These are phyloP conservation scores for Epichloe gansuensis DNA, from an alignment of 2,329 filamentous ascomycete species.

Conservation along the genomic window DNA sequence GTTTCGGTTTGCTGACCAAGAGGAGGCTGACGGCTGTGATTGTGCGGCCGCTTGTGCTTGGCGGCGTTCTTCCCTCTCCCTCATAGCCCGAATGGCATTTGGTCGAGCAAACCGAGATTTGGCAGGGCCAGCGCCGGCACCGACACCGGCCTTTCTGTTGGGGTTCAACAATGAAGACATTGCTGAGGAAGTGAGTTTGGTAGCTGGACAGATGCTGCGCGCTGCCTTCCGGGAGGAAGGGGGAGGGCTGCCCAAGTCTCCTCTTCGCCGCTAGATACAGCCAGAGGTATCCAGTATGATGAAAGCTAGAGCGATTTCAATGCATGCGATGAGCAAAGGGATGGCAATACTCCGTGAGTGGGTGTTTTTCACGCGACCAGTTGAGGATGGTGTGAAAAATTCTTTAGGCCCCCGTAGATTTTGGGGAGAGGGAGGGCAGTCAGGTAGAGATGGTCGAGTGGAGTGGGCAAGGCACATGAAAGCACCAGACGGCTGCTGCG, in stretches of 20 bases:
- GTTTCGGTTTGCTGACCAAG: conserved; percentile 16
- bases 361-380: neutral
- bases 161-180: conserved; percentile 39
- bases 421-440: too few relatives aligned
- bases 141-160: conserved; percentile 21
- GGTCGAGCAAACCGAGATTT: conserved; percentile 31
- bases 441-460: too few relatives aligned
- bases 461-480: too few relatives aligned
- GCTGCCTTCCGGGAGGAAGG: too few relatives aligned
- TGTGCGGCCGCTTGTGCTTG: conserved; percentile 18
- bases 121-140: conserved; percentile 14
- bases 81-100: conserved; percentile 39
- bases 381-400: neutral
- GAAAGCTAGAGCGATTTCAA: neutral
- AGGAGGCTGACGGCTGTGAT: conserved; percentile 14
- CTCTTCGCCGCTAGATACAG: neutral
- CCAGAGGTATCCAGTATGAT: neutral
- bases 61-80: conserved; percentile 37
- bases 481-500: too few relatives aligned
- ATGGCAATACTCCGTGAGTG: neutral
- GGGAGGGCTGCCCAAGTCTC: neutral
- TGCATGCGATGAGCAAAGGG: neutral
- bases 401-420: neutral
- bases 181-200: neutral
- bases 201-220: neutral